Base-by-base conservation (phyloP, 2,329 filamentous ascomycete species). In the Phoma herbarum region DNA sequence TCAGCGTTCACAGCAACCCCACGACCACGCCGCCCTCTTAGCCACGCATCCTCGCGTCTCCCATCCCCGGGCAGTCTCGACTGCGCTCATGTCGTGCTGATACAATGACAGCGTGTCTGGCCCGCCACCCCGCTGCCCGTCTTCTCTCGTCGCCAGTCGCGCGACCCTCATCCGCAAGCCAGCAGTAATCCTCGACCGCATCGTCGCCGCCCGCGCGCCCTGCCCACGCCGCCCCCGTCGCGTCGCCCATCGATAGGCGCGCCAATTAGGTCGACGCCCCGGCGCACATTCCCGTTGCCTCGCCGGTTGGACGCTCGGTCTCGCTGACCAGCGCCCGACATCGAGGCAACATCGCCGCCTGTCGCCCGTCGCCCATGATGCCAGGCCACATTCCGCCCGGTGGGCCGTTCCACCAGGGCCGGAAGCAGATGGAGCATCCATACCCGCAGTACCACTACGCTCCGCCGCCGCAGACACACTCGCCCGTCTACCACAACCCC, bases 291-390 rank as follows among this genome's bases (percentile, higher is more conserved):
- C 49, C 62, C 62, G 72, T 76, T 75, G 74, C 75, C 75, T 75
- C 75, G 70, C 74, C 72, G 52, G 69, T 75, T 74, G 73, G 75
- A 64, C 67, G 75, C 71, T 71, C 60, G 72, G 69, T 76, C 72
- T 64, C 65, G 59, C 62, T 67, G 67, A 64, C 75, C 75, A 61
- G 74, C 74, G 74, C 70, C 67, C 70, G 67, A 70, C 75, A 74
- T 76, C 65, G 74, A 73, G 75, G 75, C 75, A 75, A 72, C 74
- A 70, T 58, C 65, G 63, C 55, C 64, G 56, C 59, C 84, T 86
- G 63, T 54, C 63, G 57, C 60, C 84, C 86, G 80, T 23, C 44
- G 55, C 45, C 86, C 86, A 91, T 85, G 88, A 92, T 92, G 89
- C 76, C 77, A 86, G 89, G 89, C 84, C 75, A 79, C 55, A 68